Evolutionary conservation across 2,329 filamentous ascomycete genomes (phyloP).

Genomic region (Hymenoscyphus scutula): DNA sequence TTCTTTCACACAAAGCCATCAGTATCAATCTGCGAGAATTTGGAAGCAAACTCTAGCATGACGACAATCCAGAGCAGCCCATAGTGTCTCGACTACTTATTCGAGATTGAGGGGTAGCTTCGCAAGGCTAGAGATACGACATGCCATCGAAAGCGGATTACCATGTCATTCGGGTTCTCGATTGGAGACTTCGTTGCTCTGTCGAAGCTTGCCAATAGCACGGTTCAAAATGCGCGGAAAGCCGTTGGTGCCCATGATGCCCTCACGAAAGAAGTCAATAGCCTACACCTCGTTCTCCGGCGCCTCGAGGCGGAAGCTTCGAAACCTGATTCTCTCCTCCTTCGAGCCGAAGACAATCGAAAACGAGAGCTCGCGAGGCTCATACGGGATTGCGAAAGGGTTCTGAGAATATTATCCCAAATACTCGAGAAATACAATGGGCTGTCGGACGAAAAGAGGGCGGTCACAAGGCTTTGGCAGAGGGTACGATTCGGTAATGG

Average conservation of each 20-base stretch:
- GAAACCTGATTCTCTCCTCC: conserved; percentile 51
- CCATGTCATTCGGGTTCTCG: conserved; percentile 16
- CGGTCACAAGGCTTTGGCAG: conserved; percentile 6
- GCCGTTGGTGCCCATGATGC: conserved; percentile 46
- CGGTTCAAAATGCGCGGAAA: conserved; percentile 35
- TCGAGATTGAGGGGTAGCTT: background rate
- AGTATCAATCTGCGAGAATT: background rate
- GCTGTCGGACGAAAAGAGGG: background rate
- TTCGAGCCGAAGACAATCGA: conserved; percentile 1
- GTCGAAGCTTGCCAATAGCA: conserved; percentile 11
- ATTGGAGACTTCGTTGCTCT: conserved; percentile 14
- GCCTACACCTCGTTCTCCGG: conserved; percentile 51
- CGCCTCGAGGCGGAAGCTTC: conserved; percentile 53
- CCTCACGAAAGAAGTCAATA: conserved; percentile 46
- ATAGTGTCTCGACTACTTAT: background rate
- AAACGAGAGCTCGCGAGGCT: conserved; percentile 12
- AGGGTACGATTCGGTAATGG: conserved; percentile 18
- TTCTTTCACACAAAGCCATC: background rate
- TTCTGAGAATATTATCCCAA: conserved; percentile 7
- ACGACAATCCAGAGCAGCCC: background rate
- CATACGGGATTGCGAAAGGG: background rate
- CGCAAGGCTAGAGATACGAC: background rate
- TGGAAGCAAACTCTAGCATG: background rate
- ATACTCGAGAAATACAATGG: conserved; percentile 16
- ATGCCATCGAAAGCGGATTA: background rate